Conservation (phyloP, 352 stramenopile genomes). For the Globisporangium radiosum region DNA sequence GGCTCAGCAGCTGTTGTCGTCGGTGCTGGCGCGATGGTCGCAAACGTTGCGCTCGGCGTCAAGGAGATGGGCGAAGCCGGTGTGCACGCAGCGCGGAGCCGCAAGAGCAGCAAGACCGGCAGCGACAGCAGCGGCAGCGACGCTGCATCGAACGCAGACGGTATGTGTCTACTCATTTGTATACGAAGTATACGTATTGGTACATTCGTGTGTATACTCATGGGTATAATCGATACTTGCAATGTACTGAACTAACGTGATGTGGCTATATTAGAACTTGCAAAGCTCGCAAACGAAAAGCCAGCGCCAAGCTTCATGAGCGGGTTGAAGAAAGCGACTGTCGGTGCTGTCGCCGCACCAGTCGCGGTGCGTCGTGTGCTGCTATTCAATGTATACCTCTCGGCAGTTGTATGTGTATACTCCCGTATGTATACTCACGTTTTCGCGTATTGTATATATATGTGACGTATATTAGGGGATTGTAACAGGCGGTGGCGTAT, state of each 20-base stretch:
- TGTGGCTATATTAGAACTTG: not conserved
- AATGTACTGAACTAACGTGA: not conserved
- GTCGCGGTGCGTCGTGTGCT: constrained; percentile 46
- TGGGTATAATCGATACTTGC: not conserved
- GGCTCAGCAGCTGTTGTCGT: constrained; percentile 71
- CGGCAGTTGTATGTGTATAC: not conserved
- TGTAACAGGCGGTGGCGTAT: constrained; percentile 64
- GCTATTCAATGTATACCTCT: not conserved
- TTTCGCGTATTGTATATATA: not conserved
- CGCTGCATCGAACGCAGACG: constrained; percentile 11
- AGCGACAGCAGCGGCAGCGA: constrained; percentile 28
- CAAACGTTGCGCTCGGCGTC: constrained; percentile 73
- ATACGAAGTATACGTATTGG: not conserved
- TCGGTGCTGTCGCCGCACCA: constrained; percentile 71
- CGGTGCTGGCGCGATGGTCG: constrained; percentile 72
- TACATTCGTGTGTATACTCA: not conserved
- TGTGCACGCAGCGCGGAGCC: constrained; percentile 64
- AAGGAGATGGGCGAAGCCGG: constrained; percentile 86
- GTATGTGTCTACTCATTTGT: not conserved
- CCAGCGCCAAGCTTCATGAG: constrained; percentile 74
- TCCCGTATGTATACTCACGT: not conserved
- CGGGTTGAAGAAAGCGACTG: constrained; percentile 80
- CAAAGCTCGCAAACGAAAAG: constrained; percentile 50
- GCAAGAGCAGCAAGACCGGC: constrained; percentile 41
- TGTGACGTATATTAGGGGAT: constrained; percentile 32